Conservation (phyloP, 768 basidiomycete genomes). For the Zangia roseola region DNA sequence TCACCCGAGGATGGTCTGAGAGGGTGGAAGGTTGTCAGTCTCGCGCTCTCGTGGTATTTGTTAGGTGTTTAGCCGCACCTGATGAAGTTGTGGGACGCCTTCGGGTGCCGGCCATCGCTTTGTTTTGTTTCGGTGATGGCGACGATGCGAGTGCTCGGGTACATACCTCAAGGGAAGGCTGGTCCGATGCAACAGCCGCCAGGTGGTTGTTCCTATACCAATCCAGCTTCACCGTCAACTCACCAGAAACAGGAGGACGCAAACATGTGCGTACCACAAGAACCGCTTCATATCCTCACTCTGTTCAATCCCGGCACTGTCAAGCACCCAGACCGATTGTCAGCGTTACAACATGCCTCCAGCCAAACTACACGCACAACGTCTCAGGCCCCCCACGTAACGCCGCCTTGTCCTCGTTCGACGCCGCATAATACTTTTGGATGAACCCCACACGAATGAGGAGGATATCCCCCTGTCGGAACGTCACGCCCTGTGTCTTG, state of each 20-base stretch:
- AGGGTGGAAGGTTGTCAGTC: not conserved
- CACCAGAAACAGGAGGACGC: not conserved
- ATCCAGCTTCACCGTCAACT: not conserved
- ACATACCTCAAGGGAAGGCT: constrained; percentile 60
- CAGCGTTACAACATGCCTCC: not conserved
- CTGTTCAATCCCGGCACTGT: constrained; percentile 66
- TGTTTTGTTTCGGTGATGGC: not conserved
- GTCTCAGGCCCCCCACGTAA: constrained; percentile 34
- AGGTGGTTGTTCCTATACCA: constrained; percentile 66
- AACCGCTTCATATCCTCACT: constrained; percentile 70
- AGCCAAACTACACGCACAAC: constrained; percentile 41
- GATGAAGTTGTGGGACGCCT: constrained; percentile 49
- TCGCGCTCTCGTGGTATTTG: not conserved
- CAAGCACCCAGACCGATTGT: not conserved
- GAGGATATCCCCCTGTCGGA: constrained; percentile 59
- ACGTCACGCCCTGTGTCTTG: constrained; percentile 53
- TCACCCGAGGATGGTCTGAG: constrained; percentile 59
- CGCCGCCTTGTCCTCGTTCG: constrained; percentile 44
- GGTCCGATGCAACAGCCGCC: constrained; percentile 66
- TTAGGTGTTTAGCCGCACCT: constrained; percentile 37
- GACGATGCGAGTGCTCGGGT: not conserved
- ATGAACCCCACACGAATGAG: constrained; percentile 63
- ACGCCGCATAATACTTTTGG: constrained; percentile 47
- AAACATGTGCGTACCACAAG: constrained; percentile 51
- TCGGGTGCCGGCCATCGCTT: constrained; percentile 55